Evolutionary conservation across 345 rosid genomes (phyloP).

Genomic region (Capsella bursapastoris): DNA sequence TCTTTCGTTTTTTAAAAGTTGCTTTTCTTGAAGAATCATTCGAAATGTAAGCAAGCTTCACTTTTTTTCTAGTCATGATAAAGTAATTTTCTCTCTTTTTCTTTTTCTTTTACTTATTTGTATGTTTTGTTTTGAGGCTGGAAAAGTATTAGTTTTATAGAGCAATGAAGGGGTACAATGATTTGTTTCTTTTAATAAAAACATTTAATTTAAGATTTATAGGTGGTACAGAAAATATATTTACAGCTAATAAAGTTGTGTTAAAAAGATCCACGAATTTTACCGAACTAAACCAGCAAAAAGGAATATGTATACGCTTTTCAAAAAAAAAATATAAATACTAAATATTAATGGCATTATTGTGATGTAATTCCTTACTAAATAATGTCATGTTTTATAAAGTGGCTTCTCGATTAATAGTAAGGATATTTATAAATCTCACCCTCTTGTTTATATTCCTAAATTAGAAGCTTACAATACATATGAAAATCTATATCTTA

Average conservation of each 20-base stretch:
- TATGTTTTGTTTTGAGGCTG: background rate
- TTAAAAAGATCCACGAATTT: background rate
- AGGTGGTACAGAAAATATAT: background rate
- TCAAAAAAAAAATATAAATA: too few species aligned
- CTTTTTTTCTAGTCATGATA: conserved; percentile 43
- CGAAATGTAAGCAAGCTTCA: conserved; percentile 44
- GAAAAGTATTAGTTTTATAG: background rate
- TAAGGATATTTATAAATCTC: too few species aligned
- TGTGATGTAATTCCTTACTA: too few species aligned
- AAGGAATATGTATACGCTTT: too few species aligned
- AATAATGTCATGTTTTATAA: too few species aligned
- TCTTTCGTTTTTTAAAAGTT: conserved; percentile 42
- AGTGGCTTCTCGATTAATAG: too few species aligned
- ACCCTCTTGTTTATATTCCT: too few species aligned
- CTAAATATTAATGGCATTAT: too few species aligned
- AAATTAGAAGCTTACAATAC: too few species aligned
- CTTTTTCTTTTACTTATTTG: background rate
- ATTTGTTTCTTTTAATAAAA: background rate
- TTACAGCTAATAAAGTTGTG: background rate
- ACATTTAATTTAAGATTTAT: background rate
- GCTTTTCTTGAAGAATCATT: conserved; percentile 43
- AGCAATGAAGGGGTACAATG: background rate
- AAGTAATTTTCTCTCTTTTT: background rate
- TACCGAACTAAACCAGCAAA: too few species aligned
- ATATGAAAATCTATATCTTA: too few species aligned